A percentile compares a stretch with the other conserved stretches of the same genome.
phyloP scores from a whole-genome alignment of 371 early-diverging fungal genomes.

The Syncephalastrum sp. region DNA sequence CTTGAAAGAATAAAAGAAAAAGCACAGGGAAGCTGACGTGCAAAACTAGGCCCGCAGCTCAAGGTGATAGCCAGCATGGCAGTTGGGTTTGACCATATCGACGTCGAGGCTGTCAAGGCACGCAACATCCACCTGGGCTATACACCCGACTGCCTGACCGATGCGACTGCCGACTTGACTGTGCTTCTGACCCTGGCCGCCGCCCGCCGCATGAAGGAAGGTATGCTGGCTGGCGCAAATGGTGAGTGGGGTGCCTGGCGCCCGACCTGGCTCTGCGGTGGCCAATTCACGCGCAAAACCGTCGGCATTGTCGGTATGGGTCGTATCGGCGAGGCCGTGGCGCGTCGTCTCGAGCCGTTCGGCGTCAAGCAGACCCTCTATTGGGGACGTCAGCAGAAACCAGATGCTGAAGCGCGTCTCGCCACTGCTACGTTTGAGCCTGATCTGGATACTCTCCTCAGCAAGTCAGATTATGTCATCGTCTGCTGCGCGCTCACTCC shows the following conservation, averaged over 20 bases:
- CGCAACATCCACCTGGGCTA: conserved; percentile 67
- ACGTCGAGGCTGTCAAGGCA: conserved; percentile 43
- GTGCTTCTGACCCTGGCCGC: conserved; percentile 75
- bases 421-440: conserved; percentile 39
- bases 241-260: conserved; percentile 68
- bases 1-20: neutral
- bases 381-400: conserved; percentile 45
- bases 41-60: conserved; percentile 37
- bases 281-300: conserved; percentile 72
- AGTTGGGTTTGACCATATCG: conserved; percentile 85
- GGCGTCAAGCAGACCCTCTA: conserved; percentile 60
- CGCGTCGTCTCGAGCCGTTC: conserved; percentile 69
- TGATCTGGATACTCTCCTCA: conserved; percentile 55
- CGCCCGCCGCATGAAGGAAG: conserved; percentile 67
- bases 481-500: conserved; percentile 74
- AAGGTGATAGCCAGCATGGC: conserved; percentile 68
- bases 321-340: conserved; percentile 80
- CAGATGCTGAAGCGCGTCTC: conserved; percentile 24
- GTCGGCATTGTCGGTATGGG: conserved; percentile 87
- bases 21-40: neutral
- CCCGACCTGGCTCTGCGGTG: conserved; percentile 74
- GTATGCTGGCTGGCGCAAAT: too few species aligned
- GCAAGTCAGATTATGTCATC: conserved; percentile 68
- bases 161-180: conserved; percentile 85
- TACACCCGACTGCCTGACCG: conserved; percentile 89